Percentiles rank a stretch among this genome's conserved stretches.
Conservation (phyloP, 2,329 filamentous ascomycete species). For the Ophiostoma tasmaniense region DNA sequence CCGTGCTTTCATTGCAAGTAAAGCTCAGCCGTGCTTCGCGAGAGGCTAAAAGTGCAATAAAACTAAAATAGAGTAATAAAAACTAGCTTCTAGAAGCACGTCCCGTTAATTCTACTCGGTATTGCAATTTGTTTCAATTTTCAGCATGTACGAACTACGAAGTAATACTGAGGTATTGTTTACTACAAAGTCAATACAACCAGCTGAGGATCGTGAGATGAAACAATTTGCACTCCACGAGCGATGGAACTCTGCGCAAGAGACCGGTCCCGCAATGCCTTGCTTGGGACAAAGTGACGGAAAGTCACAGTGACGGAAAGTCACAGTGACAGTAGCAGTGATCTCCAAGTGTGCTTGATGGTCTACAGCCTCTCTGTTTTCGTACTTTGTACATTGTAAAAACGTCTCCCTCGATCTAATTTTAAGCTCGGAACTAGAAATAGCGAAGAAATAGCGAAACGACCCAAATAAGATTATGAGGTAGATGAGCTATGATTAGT, state of each 20-base stretch:
- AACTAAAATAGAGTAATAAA: conserved; percentile 4
- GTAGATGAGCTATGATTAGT: background rate
- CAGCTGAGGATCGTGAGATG: background rate
- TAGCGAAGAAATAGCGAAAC: background rate
- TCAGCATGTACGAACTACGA: too few relatives aligned
- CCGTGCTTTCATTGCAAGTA: background rate
- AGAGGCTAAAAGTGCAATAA: background rate
- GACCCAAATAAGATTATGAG: background rate
- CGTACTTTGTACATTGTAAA: background rate
- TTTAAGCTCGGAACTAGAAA: background rate
- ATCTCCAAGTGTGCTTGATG: background rate
- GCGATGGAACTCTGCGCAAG: background rate
- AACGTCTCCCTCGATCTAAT: background rate
- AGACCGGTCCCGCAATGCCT: too few relatives aligned
- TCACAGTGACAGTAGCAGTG: background rate
- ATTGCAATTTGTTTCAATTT: too few relatives aligned
- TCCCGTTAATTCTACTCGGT: too few relatives aligned
- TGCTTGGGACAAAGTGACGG: background rate
- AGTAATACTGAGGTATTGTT: too few relatives aligned
- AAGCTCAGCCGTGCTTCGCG: background rate
- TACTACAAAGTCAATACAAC: too few relatives aligned
- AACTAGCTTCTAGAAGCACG: conserved; percentile 3
- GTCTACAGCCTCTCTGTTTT: background rate
- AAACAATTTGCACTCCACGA: background rate
- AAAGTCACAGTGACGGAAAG: background rate